Percentiles rank a stretch among this genome's conserved stretches.
Conservation (phyloP, 2,329 filamentous ascomycete genomes). For the Epichloe uncinata region DNA sequence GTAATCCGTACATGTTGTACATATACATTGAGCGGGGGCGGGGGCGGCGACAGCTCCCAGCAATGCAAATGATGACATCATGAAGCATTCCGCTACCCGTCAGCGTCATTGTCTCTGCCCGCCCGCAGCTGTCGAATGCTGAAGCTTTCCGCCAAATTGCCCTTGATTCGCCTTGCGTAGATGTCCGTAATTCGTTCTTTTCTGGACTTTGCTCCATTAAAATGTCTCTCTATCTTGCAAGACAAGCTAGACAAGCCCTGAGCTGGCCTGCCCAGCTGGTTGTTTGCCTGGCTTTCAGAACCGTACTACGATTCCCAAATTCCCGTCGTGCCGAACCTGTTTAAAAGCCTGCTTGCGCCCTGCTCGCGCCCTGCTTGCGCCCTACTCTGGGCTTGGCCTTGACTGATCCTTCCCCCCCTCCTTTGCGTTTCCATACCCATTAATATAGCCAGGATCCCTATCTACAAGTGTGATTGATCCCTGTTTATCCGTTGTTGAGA, state of each 20-base stretch:
- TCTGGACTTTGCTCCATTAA: not conserved
- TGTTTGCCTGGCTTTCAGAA: not conserved
- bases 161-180: no score
- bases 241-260: not conserved
- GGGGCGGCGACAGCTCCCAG: no score
- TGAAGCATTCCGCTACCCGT: slow-evolving; percentile 17
- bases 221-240: not conserved
- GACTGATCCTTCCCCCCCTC: not conserved
- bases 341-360: slow-evolving; percentile 4
- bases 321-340: not conserved
- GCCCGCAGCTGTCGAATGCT: not conserved
- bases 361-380: no score
- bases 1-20: no score
- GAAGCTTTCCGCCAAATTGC: not conserved
- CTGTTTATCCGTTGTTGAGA: not conserved
- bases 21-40: no score
- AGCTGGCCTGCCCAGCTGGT: not conserved
- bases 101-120: not conserved
- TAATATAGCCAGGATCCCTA: not conserved
- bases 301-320: not conserved
- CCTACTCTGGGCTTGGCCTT: not conserved
- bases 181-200: not conserved
- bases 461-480: not conserved
- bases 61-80: slow-evolving; percentile 21
- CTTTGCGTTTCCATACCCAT: not conserved